These are phyloP conservation scores for Debaryomyces hansenii DNA, from an alignment of 805 yeast species.

Conservation along the genomic window DNA sequence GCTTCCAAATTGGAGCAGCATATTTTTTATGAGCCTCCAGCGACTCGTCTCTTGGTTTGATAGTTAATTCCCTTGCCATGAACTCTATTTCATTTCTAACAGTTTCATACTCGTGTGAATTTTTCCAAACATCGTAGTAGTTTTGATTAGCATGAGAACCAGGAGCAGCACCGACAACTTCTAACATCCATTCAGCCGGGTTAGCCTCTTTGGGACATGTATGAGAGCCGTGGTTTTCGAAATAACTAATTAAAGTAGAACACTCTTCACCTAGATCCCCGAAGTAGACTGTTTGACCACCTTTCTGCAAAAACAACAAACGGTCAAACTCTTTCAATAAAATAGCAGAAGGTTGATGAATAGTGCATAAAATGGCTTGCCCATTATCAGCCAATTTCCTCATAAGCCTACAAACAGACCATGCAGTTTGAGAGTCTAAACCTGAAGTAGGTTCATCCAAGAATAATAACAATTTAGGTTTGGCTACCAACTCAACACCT, in stretches of 20 bases:
- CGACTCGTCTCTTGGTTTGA: constrained; percentile 15
- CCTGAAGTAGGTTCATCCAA: constrained; percentile 43
- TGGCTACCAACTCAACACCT: constrained; percentile 32
- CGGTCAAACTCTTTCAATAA: constrained; percentile 74
- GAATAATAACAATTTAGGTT: constrained; percentile 26
- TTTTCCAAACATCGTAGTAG: constrained; percentile 23
- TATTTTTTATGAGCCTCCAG: constrained; percentile 13
- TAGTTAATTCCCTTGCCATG: constrained; percentile 20
- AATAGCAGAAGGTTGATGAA: constrained; percentile 81
- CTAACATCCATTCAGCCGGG: constrained; percentile 52
- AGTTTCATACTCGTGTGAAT: constrained; percentile 16
- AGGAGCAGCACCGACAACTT: constrained; percentile 30
- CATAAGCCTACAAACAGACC: constrained; percentile 34
- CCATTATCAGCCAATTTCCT: constrained; percentile 34
- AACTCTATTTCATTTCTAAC: constrained; percentile 14
- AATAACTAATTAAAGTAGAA: constrained; percentile 58
- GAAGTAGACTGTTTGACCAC: constrained; percentile 75
- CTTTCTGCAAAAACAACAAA: constrained; percentile 63
- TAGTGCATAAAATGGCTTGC: constrained; percentile 49
- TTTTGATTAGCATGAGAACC: constrained; percentile 26
- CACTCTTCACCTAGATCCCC: constrained; percentile 70
- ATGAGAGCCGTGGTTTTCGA: constrained; percentile 64
- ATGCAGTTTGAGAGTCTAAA: constrained; percentile 38
- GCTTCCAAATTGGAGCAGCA: constrained; percentile 20
- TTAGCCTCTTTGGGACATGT: constrained; percentile 69